Percentiles rank a stretch among this genome's conserved stretches.
phyloP scores from a whole-genome alignment of 257 asterid genomes.

The Verbascum thapsus region DNA sequence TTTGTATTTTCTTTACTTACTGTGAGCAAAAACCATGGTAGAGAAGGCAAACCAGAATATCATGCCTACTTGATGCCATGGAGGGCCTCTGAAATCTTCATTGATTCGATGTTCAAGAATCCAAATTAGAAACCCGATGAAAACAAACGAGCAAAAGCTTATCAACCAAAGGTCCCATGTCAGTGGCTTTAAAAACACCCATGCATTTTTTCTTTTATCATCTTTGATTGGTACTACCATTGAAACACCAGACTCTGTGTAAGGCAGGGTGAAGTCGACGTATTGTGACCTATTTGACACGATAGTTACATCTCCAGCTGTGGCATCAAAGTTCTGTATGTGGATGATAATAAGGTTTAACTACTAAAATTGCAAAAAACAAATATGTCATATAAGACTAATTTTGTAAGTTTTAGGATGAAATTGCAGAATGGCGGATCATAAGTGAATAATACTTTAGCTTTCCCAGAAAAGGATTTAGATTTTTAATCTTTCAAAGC shows the following conservation, averaged over 20 bases:
- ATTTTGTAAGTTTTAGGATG: no score
- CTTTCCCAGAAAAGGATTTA: no score
- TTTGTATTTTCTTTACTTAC: constrained; percentile 33
- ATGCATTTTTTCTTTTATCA: no score
- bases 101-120: constrained; percentile 48
- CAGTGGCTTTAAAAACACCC: constrained; percentile 63
- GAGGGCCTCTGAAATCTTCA: constrained; percentile 49
- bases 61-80: constrained; percentile 47
- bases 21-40: constrained; percentile 53
- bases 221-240: constrained; percentile 45
- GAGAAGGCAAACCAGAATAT: constrained; percentile 59
- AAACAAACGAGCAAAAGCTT: constrained; percentile 37
- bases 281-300: constrained; percentile 47
- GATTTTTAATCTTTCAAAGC: no score
- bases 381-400: neutral
- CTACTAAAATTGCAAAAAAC: no score
- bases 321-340: constrained; percentile 48
- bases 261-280: constrained; percentile 60
- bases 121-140: constrained; percentile 50
- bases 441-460: no score
- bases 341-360: no score
- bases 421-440: neutral
- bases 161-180: constrained; percentile 53
- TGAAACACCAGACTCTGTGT: constrained; percentile 47
- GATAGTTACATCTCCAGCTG: constrained; percentile 55